Conservation (phyloP, 2,329 filamentous ascomycete genomes). For the Venturiaceae sp. region DNA sequence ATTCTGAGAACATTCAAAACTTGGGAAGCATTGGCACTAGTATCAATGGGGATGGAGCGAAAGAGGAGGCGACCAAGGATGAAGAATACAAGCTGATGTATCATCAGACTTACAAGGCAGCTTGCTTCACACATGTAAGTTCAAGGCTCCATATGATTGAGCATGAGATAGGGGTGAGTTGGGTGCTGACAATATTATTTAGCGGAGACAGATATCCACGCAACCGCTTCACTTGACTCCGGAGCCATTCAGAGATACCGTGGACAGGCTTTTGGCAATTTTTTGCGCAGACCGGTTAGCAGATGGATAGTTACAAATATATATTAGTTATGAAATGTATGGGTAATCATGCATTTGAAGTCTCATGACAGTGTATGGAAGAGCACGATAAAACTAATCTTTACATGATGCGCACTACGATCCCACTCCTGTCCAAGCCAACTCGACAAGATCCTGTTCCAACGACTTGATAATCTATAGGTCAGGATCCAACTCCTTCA, state of each 20-base stretch:
- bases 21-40: constrained; percentile 15
- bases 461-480: too few relatives aligned
- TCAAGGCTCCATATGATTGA: neutral
- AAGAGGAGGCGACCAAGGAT: constrained; percentile 27
- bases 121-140: constrained; percentile 35
- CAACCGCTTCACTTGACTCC: constrained; percentile 28
- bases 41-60: constrained; percentile 10
- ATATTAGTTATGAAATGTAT: too few relatives aligned
- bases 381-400: too few relatives aligned
- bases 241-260: constrained; percentile 34
- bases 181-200: neutral
- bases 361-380: too few relatives aligned
- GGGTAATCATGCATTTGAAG: too few relatives aligned
- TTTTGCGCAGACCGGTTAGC: constrained; percentile 35
- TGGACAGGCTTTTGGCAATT: constrained; percentile 35
- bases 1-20: constrained; percentile 4
- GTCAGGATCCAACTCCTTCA: too few relatives aligned
- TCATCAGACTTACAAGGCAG: constrained; percentile 40
- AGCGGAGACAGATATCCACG: constrained; percentile 28
- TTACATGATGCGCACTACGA: too few relatives aligned
- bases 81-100: constrained; percentile 44
- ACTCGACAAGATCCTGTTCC: too few relatives aligned
- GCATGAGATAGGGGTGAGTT: neutral
- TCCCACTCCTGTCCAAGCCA: too few relatives aligned
- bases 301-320: neutral